Percentiles rank a stretch among this genome's conserved stretches.
phyloP scores from a whole-genome alignment of 805 yeast species.

The Yarrowia sp. region DNA sequence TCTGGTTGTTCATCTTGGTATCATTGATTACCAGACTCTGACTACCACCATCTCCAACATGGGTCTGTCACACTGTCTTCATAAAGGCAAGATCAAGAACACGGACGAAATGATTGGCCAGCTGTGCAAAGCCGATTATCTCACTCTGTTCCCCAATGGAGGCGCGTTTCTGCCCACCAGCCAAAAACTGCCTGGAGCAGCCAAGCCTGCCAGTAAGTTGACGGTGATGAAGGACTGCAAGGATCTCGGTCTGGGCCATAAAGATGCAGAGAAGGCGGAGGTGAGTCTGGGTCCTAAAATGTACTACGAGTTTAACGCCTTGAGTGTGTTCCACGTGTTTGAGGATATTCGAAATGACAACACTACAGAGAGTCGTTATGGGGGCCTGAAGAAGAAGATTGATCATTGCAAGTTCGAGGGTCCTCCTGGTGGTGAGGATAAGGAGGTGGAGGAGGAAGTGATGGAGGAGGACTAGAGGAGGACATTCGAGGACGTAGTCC shows the following conservation, averaged over 20 bases:
- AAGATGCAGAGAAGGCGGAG: not conserved
- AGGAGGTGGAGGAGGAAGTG: not conserved
- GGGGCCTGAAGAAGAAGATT: not conserved
- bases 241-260: not conserved
- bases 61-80: not conserved
- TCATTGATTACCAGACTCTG: not conserved
- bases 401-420: not conserved
- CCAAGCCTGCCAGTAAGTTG: not conserved
- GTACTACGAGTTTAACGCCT: conserved; percentile 12
- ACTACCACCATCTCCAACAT: not conserved
- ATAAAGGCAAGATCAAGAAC: not conserved
- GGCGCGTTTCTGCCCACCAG: not conserved
- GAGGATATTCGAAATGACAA: not conserved
- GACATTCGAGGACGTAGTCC: not conserved
- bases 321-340: not conserved
- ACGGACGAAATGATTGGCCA: not conserved
- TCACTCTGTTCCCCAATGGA: not conserved
- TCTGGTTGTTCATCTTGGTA: not conserved
- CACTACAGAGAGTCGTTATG: too few species aligned
- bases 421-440: too few species aligned
- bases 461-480: not conserved
- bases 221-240: not conserved
- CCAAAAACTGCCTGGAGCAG: not conserved
- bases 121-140: not conserved
- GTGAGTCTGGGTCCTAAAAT: conserved; percentile 1